Conservation (phyloP, 208 protist species). For the Crithidia brevicula region DNA sequence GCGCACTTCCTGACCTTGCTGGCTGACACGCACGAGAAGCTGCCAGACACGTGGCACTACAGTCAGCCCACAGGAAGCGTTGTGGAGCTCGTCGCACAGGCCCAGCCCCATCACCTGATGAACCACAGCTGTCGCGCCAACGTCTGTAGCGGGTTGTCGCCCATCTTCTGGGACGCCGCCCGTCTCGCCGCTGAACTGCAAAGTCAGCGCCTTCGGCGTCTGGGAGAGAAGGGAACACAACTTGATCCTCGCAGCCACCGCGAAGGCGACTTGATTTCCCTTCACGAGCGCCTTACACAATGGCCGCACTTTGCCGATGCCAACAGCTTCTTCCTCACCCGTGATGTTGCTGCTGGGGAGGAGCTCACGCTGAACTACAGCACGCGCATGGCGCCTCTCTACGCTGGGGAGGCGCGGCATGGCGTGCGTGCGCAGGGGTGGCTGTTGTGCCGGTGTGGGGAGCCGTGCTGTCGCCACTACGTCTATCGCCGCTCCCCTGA, state of each 20-base stretch:
- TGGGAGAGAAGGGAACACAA: too few species aligned
- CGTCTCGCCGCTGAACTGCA: too few species aligned
- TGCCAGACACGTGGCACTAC: slow-evolving; percentile 83
- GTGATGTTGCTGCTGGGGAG: slow-evolving; percentile 62
- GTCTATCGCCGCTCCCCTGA: slow-evolving; percentile 40
- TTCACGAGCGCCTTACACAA: slow-evolving; percentile 31
- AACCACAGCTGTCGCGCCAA: slow-evolving; percentile 83
- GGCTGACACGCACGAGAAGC: slow-evolving; percentile 63
- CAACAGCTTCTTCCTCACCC: slow-evolving; percentile 75
- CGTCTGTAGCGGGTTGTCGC: slow-evolving; percentile 67
- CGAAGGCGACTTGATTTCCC: too few species aligned
- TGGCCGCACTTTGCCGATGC: slow-evolving; percentile 69
- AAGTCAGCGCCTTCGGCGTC: too few species aligned
- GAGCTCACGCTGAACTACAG: slow-evolving; percentile 82
- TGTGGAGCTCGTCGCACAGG: slow-evolving; percentile 67
- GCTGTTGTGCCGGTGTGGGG: slow-evolving; percentile 58
- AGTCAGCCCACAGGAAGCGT: slow-evolving; percentile 65
- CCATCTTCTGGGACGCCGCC: slow-evolving; percentile 59
- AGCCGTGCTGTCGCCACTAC: slow-evolving; percentile 59
- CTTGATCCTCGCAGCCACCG: too few species aligned
- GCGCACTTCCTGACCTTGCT: slow-evolving; percentile 50
- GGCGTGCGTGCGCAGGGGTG: slow-evolving; percentile 32
- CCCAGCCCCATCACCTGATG: slow-evolving; percentile 71
- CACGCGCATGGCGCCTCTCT: slow-evolving; percentile 56
- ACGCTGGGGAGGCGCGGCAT: slow-evolving; percentile 28